Evolutionary conservation across 768 basidiomycete species (phyloP).

Genomic region (Dendrothele bispora): DNA sequence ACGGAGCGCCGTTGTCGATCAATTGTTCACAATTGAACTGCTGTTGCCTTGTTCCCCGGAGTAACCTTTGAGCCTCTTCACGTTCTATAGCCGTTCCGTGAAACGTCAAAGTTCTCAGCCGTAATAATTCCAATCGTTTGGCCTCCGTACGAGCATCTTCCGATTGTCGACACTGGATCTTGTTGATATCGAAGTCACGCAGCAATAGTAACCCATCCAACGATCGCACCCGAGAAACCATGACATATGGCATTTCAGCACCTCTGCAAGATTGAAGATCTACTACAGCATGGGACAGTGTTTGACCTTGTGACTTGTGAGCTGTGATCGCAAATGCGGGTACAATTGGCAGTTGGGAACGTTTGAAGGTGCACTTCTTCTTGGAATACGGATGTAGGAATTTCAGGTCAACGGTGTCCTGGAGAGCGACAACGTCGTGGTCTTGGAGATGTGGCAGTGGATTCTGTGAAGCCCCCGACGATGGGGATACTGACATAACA

Average conservation of each 20-base stretch:
- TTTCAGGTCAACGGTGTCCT: constrained; percentile 7
- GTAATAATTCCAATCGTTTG: too few relatives aligned
- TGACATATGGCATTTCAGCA: constrained; percentile 25
- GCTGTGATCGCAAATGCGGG: constrained; percentile 27
- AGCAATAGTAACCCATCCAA: not conserved
- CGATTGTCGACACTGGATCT: not conserved
- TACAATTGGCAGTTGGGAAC: constrained; percentile 21
- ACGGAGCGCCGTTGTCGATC: too few relatives aligned
- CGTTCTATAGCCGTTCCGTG: too few relatives aligned
- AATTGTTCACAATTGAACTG: too few relatives aligned
- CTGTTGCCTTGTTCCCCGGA: too few relatives aligned
- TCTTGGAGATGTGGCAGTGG: constrained; percentile 9
- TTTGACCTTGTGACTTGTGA: constrained; percentile 28
- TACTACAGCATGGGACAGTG: constrained; percentile 16
- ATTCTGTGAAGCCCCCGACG: not conserved
- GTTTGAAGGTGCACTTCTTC: constrained; percentile 2
- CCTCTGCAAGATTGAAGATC: constrained; percentile 17
- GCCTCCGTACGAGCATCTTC: too few relatives aligned
- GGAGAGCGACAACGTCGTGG: constrained; percentile 13
- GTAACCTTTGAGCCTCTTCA: too few relatives aligned
- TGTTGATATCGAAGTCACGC: not conserved
- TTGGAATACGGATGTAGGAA: constrained; percentile 12
- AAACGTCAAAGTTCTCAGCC: too few relatives aligned
- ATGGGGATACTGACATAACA: constrained; percentile 10
- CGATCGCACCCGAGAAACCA: constrained; percentile 11